Base-by-base conservation (phyloP, 257 asterid species). In the Lantana camara region DNA sequence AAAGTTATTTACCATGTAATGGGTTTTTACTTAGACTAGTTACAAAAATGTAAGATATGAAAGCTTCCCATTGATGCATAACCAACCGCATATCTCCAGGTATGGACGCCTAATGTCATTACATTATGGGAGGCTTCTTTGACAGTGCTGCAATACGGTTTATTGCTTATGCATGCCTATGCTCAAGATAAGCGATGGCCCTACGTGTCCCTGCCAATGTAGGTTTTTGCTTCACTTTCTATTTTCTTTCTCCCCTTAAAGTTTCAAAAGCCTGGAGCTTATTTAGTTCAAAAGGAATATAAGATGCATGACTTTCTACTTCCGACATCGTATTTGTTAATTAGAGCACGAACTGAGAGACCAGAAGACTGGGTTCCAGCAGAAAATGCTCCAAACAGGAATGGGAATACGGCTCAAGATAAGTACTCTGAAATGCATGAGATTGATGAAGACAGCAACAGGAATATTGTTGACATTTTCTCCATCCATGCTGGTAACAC, bases 181-280 rank as follows among this genome's bases (percentile, higher is more conserved):
- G 97, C 90, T 41, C 99, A 93, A 65, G 97, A 93, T 69, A 93
- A 78, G 85, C 94, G 87, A 49, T 89, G 95, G 96, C 95, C 99
- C 27, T 93, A 85, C 73, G 22, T 93, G 72, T 93, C 99, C 66
- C 78, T 90, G 74, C 99, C 97, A 9, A 9, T 90, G 99, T 93
- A 90, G 34, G 98, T 67, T 63, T 64, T 74, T 45, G 38, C 62
- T 71, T 69, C 24, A 56, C 60, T 66, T 46, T 58, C 51, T 51
- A 19, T 17, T 2, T 40, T 11, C 11, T 19, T 37, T 15, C 22
- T 24, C 60, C 37, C 24, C 45, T 27, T 56, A 5, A 40, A 23
- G 29, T 16, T 34, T 48, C 8, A 16, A 37, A 42, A 41, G 11
- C 17, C 14, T 16, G 7, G n/a, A 45, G 41, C 29, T 45, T 35